These are phyloP conservation scores for Quercus cerris DNA, from an alignment of 306 rosid species.

Conservation along the genomic window DNA sequence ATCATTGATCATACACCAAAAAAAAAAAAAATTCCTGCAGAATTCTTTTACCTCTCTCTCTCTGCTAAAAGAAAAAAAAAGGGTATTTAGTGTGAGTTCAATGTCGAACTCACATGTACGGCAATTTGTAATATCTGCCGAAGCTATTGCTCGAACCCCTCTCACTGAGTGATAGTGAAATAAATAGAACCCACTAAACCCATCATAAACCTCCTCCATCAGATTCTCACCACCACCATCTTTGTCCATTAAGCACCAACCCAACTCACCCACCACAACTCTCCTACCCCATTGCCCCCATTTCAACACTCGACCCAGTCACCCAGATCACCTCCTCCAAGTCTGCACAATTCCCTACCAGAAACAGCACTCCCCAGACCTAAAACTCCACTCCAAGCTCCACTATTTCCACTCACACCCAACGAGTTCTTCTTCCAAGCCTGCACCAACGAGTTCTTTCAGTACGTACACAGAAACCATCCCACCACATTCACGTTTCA, in stretches of 20 bases:
- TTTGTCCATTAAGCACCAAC: constrained; percentile 16
- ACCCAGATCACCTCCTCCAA: constrained; percentile 42
- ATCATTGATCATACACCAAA: too few relatives aligned
- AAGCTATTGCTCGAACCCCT: too few relatives aligned
- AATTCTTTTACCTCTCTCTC: background rate
- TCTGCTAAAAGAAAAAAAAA: background rate
- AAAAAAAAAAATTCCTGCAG: too few relatives aligned
- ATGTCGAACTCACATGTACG: too few relatives aligned
- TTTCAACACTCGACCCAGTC: constrained; percentile 37
- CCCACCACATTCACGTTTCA: constrained; percentile 29
- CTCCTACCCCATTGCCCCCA: constrained; percentile 1
- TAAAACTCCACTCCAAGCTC: constrained; percentile 62
- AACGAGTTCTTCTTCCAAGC: constrained; percentile 90
- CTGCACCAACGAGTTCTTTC: constrained; percentile 67
- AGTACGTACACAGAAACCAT: constrained; percentile 33
- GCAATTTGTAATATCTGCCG: too few relatives aligned
- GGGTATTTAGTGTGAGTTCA: too few relatives aligned
- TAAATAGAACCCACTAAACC: constrained; percentile 6
- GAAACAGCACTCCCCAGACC: constrained; percentile 41
- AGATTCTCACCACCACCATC: constrained; percentile 3
- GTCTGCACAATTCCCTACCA: constrained; percentile 76
- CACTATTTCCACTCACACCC: constrained; percentile 39
- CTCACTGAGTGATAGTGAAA: constrained; percentile 14
- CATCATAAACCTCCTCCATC: background rate
- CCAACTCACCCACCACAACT: constrained; percentile 5